These are phyloP conservation scores for Peniophora sp. DNA, from an alignment of 1,284 basidiomycete genomes.

Conservation along the genomic window DNA sequence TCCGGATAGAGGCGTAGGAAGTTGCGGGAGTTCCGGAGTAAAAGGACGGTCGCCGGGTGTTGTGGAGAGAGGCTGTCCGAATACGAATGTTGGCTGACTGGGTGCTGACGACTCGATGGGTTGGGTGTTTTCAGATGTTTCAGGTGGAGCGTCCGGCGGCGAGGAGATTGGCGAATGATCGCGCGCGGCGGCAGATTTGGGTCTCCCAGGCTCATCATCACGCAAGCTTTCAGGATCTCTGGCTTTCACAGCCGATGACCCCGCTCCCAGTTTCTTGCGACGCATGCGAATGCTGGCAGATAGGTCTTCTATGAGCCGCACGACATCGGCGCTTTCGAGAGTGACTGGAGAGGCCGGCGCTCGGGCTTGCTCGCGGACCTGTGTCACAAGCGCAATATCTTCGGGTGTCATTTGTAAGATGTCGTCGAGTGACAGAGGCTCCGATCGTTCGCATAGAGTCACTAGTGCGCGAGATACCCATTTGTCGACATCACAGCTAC, in stretches of 20 bases:
- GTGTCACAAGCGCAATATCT: not conserved
- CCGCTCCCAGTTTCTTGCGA: slow-evolving; percentile 48
- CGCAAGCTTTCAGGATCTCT: slow-evolving; percentile 41
- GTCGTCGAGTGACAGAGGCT: not conserved
- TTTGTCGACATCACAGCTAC: not conserved
- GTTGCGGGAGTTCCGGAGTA: too few relatives aligned
- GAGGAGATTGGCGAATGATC: too few relatives aligned
- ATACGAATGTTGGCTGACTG: too few relatives aligned
- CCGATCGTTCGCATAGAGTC: not conserved
- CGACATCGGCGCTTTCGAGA: slow-evolving; percentile 63
- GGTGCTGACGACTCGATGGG: too few relatives aligned
- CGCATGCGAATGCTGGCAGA: too few relatives aligned
- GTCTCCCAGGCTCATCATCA: too few relatives aligned
- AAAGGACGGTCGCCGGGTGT: too few relatives aligned
- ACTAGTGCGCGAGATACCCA: not conserved
- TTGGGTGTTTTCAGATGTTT: too few relatives aligned
- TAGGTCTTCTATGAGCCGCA: slow-evolving; percentile 44
- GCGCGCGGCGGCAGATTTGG: too few relatives aligned
- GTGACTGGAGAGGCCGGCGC: slow-evolving; percentile 49
- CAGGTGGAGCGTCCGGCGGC: too few relatives aligned
- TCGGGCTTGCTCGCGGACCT: slow-evolving; percentile 52
- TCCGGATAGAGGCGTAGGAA: too few relatives aligned
- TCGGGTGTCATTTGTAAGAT: not conserved
- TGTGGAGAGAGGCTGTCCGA: too few relatives aligned
- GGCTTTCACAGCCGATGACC: slow-evolving; percentile 54